Conservation (phyloP, 2,329 filamentous ascomycete genomes). For the Aureobasidium sp. region DNA sequence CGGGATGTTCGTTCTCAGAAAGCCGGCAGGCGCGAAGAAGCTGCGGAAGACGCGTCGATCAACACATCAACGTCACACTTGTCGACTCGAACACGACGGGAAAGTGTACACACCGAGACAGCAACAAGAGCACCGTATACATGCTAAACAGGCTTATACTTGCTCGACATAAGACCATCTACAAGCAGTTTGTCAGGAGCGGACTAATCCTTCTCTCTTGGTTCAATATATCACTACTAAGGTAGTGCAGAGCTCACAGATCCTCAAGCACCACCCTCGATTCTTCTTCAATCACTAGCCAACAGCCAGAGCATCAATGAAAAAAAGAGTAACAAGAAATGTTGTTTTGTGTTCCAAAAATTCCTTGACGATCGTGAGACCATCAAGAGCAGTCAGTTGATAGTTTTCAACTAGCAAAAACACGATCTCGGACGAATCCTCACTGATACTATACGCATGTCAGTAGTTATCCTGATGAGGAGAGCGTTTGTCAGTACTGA, state of each 20-base stretch:
- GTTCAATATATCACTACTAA: not conserved
- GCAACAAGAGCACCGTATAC: not conserved
- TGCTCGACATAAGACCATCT: too few species aligned
- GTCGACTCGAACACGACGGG: not conserved
- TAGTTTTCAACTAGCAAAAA: slow-evolving; percentile 93
- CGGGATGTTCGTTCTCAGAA: not conserved
- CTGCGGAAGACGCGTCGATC: slow-evolving; percentile 14
- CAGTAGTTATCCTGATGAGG: not conserved
- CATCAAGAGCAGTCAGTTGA: slow-evolving; percentile 66
- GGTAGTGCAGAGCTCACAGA: not conserved
- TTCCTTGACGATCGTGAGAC: slow-evolving; percentile 65
- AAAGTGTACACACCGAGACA: not conserved
- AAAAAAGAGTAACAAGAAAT: slow-evolving; percentile 36
- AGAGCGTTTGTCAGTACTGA: not conserved
- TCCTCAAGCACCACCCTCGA: not conserved
- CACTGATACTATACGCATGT: slow-evolving; percentile 51
- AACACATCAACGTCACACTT: slow-evolving; percentile 7
- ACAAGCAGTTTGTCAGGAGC: too few species aligned
- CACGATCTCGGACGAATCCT: slow-evolving; percentile 79
- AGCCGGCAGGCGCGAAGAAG: not conserved
- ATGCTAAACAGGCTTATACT: not conserved
- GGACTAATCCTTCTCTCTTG: not conserved
- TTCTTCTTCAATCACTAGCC: slow-evolving; percentile 45
- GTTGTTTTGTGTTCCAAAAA: slow-evolving; percentile 56
- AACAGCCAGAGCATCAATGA: slow-evolving; percentile 44